Conservation (phyloP, 768 basidiomycete species). For the Melanogaster broomeanus region DNA sequence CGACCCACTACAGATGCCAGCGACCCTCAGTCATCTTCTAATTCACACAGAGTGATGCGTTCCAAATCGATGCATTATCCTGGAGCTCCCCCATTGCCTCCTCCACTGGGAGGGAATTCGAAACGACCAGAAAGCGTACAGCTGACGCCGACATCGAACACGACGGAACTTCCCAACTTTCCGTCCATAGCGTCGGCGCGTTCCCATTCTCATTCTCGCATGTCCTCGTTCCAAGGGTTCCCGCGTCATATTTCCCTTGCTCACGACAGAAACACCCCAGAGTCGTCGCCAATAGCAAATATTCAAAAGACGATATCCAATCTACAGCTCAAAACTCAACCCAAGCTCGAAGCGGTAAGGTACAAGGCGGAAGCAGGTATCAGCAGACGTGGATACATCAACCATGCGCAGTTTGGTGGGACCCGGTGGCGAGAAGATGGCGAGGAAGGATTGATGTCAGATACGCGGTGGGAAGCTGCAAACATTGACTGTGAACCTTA, state of each 20-base stretch:
- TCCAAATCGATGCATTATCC: slow-evolving; percentile 58
- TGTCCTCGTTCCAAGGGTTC: slow-evolving; percentile 26
- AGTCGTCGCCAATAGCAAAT: slow-evolving; percentile 36
- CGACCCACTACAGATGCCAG: slow-evolving; percentile 30
- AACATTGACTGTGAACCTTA: slow-evolving; percentile 20
- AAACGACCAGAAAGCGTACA: slow-evolving; percentile 69
- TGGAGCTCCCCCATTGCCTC: slow-evolving; percentile 43
- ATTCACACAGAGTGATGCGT: slow-evolving; percentile 45
- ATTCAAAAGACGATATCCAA: slow-evolving; percentile 47
- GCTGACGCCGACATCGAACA: slow-evolving; percentile 26
- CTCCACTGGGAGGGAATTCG: slow-evolving; percentile 48
- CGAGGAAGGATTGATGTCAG: slow-evolving; percentile 40
- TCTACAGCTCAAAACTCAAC: slow-evolving; percentile 45
- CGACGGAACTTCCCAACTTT: slow-evolving; percentile 14
- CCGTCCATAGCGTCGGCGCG: slow-evolving; percentile 8
- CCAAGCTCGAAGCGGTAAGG: slow-evolving; percentile 59
- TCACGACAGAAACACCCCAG: slow-evolving; percentile 19
- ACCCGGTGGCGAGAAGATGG: slow-evolving; percentile 35
- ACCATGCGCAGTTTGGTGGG: slow-evolving; percentile 29
- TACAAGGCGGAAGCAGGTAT: slow-evolving; percentile 76
- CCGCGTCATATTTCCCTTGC: slow-evolving; percentile 44
- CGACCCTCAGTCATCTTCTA: slow-evolving; percentile 26
- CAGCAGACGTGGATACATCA: slow-evolving; percentile 58
- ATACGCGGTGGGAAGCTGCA: slow-evolving; percentile 33
- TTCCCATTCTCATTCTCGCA: slow-evolving; percentile 13